These are phyloP conservation scores for Sextonia rubra DNA, from an alignment of 164 flowering plant genomes.

Conservation along the genomic window DNA sequence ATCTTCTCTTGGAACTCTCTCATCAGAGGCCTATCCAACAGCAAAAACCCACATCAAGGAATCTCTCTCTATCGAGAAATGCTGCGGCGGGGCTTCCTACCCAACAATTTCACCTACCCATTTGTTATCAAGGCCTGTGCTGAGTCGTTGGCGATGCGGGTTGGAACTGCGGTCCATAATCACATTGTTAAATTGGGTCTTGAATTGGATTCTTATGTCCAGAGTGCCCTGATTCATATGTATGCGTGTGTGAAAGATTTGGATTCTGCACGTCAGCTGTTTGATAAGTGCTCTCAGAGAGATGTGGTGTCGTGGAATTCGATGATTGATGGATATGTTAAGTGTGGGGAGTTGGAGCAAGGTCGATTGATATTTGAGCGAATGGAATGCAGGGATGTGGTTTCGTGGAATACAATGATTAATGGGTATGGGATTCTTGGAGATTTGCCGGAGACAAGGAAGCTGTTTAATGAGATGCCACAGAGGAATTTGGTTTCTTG, in stretches of 20 bases:
- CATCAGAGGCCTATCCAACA: conserved; percentile 26
- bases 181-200: conserved; percentile 25
- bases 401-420: conserved; percentile 35
- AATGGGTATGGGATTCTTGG: conserved; percentile 31
- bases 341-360: conserved; percentile 19
- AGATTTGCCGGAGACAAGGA: conserved; percentile 18
- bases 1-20: conserved; percentile 22
- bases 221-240: conserved; percentile 31
- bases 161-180: conserved; percentile 24
- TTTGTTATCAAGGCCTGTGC: conserved; percentile 32
- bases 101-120: conserved; percentile 32
- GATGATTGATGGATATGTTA: conserved; percentile 36
- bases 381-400: conserved; percentile 27
- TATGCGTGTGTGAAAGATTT: conserved; percentile 25
- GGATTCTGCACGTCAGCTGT: conserved; percentile 21
- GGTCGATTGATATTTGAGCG: conserved; percentile 17
- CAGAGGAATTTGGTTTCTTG: conserved; percentile 28
- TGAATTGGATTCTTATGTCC: conserved; percentile 26
- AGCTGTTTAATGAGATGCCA: conserved; percentile 32
- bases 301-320: conserved; percentile 31
- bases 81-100: conserved; percentile 13
- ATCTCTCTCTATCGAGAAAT: conserved; percentile 18
- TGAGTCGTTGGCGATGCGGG: conserved; percentile 2
- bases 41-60: conserved; percentile 18
- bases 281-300: conserved; percentile 17